A percentile compares a stretch with the other conserved stretches of the same genome.
phyloP scores from a whole-genome alignment of 192 early-diverging fungal genomes.

The Coemansia sp. region DNA sequence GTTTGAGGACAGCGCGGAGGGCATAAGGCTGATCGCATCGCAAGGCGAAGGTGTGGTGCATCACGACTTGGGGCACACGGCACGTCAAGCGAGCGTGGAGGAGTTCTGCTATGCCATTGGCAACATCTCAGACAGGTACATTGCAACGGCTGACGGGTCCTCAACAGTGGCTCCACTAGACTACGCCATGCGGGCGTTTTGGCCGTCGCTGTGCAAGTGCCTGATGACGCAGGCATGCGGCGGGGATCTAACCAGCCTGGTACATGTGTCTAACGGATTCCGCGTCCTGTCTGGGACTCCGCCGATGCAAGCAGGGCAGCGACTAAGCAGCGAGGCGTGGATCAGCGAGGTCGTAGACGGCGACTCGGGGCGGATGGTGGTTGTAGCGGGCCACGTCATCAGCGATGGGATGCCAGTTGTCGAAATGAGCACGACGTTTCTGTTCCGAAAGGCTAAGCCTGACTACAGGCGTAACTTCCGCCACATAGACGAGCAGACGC shows the following conservation, averaged over 20 bases:
- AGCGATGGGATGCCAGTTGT: slow-evolving; percentile 78
- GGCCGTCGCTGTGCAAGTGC: slow-evolving; percentile 80
- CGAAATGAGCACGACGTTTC: slow-evolving; percentile 86
- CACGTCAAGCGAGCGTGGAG: slow-evolving; percentile 86
- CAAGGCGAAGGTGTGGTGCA: slow-evolving; percentile 50
- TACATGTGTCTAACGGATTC: slow-evolving; percentile 95
- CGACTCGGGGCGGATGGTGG: slow-evolving; percentile 85
- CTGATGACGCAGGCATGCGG: slow-evolving; percentile 91
- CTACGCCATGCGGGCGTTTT: slow-evolving; percentile 71
- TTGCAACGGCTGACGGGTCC: slow-evolving; percentile 82
- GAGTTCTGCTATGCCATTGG: slow-evolving; percentile 60
- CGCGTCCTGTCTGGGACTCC: slow-evolving; percentile 72
- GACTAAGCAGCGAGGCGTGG: slow-evolving; percentile 77
- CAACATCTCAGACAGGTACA: slow-evolving; percentile 81
- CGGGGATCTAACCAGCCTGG: slow-evolving; percentile 87
- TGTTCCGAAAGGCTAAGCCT: slow-evolving; percentile 85
- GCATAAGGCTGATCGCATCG: slow-evolving; percentile 52
- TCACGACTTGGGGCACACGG: slow-evolving; percentile 66
- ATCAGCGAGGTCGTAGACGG: slow-evolving; percentile 85
- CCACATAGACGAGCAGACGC: slow-evolving; percentile 76
- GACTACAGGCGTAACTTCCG: slow-evolving; percentile 90
- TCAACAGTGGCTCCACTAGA: slow-evolving; percentile 76
- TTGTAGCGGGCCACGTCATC: slow-evolving; percentile 79
- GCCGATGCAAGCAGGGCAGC: slow-evolving; percentile 77
- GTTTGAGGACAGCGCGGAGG: slow-evolving; percentile 63